Conservation (phyloP, 768 basidiomycete genomes). For the Tubosaeta sp. region DNA sequence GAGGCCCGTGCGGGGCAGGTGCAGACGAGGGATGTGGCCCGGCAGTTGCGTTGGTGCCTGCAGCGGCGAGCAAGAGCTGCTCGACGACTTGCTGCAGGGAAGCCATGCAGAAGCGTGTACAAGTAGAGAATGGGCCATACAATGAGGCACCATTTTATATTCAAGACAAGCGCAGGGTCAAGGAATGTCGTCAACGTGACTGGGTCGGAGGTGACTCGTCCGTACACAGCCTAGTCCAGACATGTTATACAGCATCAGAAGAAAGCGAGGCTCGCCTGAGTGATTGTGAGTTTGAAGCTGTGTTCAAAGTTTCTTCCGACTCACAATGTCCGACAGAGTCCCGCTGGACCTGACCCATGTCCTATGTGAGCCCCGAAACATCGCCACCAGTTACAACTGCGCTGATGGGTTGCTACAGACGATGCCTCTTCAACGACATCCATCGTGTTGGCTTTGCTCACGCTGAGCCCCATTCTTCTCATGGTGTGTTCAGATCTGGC, state of each 20-base stretch:
- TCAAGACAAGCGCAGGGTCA: not conserved
- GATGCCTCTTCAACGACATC: conserved; percentile 58
- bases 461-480: conserved; percentile 65
- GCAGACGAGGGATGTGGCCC: conserved; percentile 13
- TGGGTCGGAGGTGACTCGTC: conserved; percentile 4
- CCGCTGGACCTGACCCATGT: conserved; percentile 67
- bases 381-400: not conserved
- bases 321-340: conserved; percentile 25
- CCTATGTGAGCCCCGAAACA: conserved; percentile 42
- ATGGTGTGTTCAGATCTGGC: conserved; percentile 44
- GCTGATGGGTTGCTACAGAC: conserved; percentile 36
- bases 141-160: conserved; percentile 11
- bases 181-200: not conserved
- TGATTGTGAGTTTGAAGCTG: not conserved
- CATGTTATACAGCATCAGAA: conserved; percentile 7
- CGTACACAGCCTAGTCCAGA: not conserved
- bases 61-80: conserved; percentile 24
- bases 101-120: conserved; percentile 9
- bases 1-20: conserved; percentile 13
- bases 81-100: conserved; percentile 29
- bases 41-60: conserved; percentile 7
- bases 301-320: conserved; percentile 1
- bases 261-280: not conserved
- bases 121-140: too few relatives aligned
- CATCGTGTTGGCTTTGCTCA: conserved; percentile 55